Base-by-base conservation (phyloP, 805 yeast genomes). In the Metschnikowia matae region DNA sequence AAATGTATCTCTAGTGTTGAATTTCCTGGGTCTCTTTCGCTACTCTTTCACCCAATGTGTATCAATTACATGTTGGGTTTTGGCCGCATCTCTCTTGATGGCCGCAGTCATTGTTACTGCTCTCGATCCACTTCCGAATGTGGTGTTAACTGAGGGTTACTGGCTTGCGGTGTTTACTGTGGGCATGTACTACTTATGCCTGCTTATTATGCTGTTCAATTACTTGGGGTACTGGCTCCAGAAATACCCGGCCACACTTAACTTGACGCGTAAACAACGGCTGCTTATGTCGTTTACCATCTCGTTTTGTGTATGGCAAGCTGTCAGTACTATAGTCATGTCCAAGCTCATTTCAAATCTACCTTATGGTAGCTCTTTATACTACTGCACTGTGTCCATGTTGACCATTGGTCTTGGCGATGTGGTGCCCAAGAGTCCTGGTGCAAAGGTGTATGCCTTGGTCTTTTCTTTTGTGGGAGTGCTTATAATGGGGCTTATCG, bases 391-490 rank as follows among this genome's bases (percentile, higher is more conserved):
- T 10, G 89, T 87, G 1, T 83, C 95, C 0, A 69, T 85, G 37
- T 70, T 87, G 44, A 90, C 97, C 1, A 78, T 90, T 29, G 97
- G 97, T 0, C 71, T 84, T 15, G 96, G 96, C 36, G 94, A 87
- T 58, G 73, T 85, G 33, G 70, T 76, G 0, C 91, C 96, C 0
- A 35, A 50, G 0, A 65, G 77, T 1, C 68, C 74, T 1, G 80
- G 82, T 0, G 75, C 85, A 0, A 79, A 80, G 61, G 84, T 83
- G 0, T 66, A 87, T 53, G 70, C 79, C 0, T 69, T 89, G 46
- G 63, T 85, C 2, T 87, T 82, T 67, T 80, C 94, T 5, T 64
- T 87, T 15, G 66, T 80, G 13, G 96, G 96, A 0, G 80, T 90
- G 17, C 65, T 90, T 32, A 69, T 84, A 26, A 74, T 89, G 62